These are phyloP conservation scores for Debaryomyces subglobosus DNA, from an alignment of 1,139 yeast genomes.

Conservation along the genomic window DNA sequence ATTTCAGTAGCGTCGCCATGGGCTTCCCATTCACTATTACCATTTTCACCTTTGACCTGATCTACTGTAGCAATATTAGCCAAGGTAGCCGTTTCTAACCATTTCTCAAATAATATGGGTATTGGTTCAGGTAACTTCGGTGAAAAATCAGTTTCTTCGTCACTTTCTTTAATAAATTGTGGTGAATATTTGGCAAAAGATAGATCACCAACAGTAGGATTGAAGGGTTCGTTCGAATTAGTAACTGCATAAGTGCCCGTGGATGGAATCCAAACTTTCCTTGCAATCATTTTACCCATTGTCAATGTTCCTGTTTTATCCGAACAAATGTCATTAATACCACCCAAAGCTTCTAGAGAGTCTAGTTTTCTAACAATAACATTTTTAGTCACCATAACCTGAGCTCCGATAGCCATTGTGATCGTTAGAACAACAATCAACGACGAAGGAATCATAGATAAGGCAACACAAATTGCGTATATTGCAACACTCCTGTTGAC, in stretches of 20 bases:
- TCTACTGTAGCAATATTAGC: conserved; percentile 73
- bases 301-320: conserved; percentile 85
- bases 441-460: conserved; percentile 84
- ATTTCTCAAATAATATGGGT: conserved; percentile 38
- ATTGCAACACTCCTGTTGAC: conserved; percentile 76
- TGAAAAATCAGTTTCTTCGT: conserved; percentile 38
- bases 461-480: conserved; percentile 80
- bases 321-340: conserved; percentile 79
- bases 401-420: conserved; percentile 86
- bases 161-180: conserved; percentile 35
- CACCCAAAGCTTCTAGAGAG: conserved; percentile 79
- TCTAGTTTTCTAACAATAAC: conserved; percentile 80
- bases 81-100: conserved; percentile 65
- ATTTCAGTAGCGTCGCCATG: conserved; percentile 87
- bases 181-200: conserved; percentile 47
- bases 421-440: conserved; percentile 79
- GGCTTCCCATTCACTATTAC: conserved; percentile 61
- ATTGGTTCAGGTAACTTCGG: conserved; percentile 29
- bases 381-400: conserved; percentile 69
- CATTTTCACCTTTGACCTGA: conserved; percentile 40
- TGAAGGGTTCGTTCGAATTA: conserved; percentile 67
- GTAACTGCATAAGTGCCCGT: conserved; percentile 67
- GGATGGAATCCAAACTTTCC: conserved; percentile 73
- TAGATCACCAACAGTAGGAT: conserved; percentile 70
- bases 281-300: conserved; percentile 77